Percentiles rank a stretch among this genome's conserved stretches.
phyloP scores from a whole-genome alignment of 352 stramenopile species.

The Pythium folliculosum region DNA sequence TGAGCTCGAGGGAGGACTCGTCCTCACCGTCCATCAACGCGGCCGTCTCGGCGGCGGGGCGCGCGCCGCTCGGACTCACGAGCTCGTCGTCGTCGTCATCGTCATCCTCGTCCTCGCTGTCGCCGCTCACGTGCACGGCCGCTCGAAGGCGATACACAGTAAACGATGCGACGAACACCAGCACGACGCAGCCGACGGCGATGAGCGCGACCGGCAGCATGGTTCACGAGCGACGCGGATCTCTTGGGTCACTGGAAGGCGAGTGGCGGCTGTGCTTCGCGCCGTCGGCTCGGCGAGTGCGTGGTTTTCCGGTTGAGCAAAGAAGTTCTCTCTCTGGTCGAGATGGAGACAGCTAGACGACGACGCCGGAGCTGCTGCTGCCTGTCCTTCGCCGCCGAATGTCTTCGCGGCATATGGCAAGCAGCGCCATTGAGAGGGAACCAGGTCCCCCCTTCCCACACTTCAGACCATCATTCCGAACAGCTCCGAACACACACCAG shows the following conservation, averaged over 20 bases:
- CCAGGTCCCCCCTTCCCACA: neutral
- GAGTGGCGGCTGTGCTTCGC: neutral
- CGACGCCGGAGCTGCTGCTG: neutral
- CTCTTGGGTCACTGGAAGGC: neutral
- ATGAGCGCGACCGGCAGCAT: slow-evolving; percentile 20
- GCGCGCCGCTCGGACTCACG: neutral
- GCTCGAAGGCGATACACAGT: slow-evolving; percentile 16
- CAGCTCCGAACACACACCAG: slow-evolving; percentile 9
- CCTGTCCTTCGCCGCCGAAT: neutral
- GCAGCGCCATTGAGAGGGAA: neutral
- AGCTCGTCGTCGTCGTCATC: slow-evolving; percentile 28
- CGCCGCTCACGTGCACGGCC: neutral
- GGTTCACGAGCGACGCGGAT: neutral
- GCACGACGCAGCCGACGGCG: slow-evolving; percentile 1
- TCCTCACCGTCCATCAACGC: slow-evolving; percentile 17
- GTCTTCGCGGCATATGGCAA: slow-evolving; percentile 10
- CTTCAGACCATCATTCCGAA: slow-evolving; percentile 7
- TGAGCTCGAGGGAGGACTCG: slow-evolving; percentile 2
- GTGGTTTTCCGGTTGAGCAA: neutral
- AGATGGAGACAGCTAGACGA: neutral
- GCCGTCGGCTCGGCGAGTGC: neutral
- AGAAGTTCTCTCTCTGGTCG: neutral
- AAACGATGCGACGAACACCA: neutral
- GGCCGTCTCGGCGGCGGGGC: slow-evolving; percentile 12
- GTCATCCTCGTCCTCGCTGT: slow-evolving; percentile 13